These are phyloP conservation scores for Globisporangium sylvaticum DNA, from an alignment of 352 stramenopile species.

Conservation along the genomic window DNA sequence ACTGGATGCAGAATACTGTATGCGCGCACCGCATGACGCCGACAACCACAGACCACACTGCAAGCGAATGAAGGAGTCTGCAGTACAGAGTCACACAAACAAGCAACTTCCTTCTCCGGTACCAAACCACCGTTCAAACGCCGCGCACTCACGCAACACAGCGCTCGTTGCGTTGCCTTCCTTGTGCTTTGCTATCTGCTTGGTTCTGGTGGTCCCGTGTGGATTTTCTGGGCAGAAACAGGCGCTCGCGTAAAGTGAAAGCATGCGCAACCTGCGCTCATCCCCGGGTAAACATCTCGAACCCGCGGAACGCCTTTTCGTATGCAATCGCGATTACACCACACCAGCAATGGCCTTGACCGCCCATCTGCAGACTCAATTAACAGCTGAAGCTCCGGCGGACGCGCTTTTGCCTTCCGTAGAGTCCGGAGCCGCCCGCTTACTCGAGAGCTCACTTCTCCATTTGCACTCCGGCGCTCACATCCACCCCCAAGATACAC, in stretches of 20 bases:
- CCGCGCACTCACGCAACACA: background rate
- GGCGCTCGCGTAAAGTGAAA: background rate
- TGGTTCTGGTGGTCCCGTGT: conserved; percentile 1
- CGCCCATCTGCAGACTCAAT: background rate
- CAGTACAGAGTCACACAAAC: too few relatives aligned
- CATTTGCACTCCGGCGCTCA: background rate
- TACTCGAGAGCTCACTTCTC: background rate
- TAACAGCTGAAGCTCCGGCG: background rate
- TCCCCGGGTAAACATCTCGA: background rate
- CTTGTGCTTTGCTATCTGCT: background rate
- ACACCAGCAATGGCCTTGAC: background rate
- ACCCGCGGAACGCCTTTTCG: background rate
- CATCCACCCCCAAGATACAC: background rate
- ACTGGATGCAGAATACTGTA: too few relatives aligned
- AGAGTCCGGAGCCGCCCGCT: background rate
- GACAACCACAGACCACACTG: too few relatives aligned
- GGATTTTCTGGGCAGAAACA: background rate
- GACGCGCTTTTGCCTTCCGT: background rate
- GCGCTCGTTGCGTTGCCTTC: too few relatives aligned
- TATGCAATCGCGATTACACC: background rate
- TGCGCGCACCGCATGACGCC: too few relatives aligned
- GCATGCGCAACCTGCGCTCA: background rate
- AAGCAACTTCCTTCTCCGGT: too few relatives aligned
- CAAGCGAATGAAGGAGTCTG: too few relatives aligned
- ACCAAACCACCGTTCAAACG: too few relatives aligned